Evolutionary conservation across 441 rosid genomes (phyloP), one percentile per base, ranked within the genome.

Genomic region (Populus hybrid): DNA sequence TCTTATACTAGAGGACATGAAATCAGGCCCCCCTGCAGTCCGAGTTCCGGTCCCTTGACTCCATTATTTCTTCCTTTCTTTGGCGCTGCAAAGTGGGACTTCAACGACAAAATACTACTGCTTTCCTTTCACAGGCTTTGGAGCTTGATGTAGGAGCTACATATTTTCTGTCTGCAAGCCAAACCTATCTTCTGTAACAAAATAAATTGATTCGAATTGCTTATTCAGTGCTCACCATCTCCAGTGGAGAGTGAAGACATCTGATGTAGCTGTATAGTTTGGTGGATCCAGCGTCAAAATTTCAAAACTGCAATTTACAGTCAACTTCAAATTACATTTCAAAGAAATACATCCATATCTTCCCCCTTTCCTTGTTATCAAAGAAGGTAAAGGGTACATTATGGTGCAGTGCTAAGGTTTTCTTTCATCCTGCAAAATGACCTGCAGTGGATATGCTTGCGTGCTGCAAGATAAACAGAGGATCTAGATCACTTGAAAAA

Each of bases 1-100:
- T 69, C 85, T 88, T 21, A 79, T 91, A 70, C 50, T 88, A 8
- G 90, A 91, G 87, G 97, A 95, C 82, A 91, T 93, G 92, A 87
- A 82, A 77, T 87, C 90, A n/a, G 97, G 97, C 63, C 92, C 94
- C 19, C 70, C 91, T 64, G 42, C 90, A 4, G 96, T 91, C 77
- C 89, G 94, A 50, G 83, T 83, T 18, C 85, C 76, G n/a, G 86
- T 95, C 84, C 87, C 89, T 24, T 89, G 85, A 72, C 59, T 63
- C 70, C 9, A 61, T 38, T 30, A 32, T n/a, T 78, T 72, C 66
- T 65, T 30, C 70, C 18, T 23, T 28, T 64, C 38, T 5, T 7
- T 35, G 38, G 38, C 8, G 23, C 9, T 72, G 75, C 35, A 57
- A 70, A 63, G 79, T 38, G 79, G 7, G 69, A 72, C 59, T 59